These are phyloP conservation scores for Microcos paniculata DNA, from an alignment of 345 rosid species.

Conservation along the genomic window DNA sequence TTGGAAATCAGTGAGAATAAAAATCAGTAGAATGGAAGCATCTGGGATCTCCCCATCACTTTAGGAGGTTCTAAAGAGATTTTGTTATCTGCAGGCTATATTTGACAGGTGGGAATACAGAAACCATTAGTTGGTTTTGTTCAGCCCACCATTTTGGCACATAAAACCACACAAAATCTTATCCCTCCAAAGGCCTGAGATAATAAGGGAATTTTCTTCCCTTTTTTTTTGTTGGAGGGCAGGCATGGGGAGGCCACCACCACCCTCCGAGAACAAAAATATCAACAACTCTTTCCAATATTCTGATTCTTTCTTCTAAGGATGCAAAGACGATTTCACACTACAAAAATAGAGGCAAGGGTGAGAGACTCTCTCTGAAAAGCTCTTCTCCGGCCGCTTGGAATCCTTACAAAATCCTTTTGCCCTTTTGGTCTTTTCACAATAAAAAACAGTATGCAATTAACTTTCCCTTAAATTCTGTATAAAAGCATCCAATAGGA, in stretches of 20 bases:
- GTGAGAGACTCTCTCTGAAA: constrained; percentile 12
- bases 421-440: not conserved
- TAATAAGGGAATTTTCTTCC: constrained; percentile 24
- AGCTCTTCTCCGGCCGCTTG: constrained; percentile 16
- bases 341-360: not conserved
- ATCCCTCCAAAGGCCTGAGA: constrained; percentile 11
- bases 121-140: constrained; percentile 10
- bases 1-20: no score
- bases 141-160: constrained; percentile 3
- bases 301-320: constrained; percentile 35
- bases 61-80: constrained; percentile 10
- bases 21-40: constrained; percentile 10
- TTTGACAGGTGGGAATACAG: constrained; percentile 14
- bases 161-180: constrained; percentile 9
- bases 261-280: not conserved
- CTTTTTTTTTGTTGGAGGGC: no score
- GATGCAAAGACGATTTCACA: constrained; percentile 34
- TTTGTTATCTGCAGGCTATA: not conserved
- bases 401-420: constrained; percentile 27
- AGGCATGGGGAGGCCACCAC: constrained; percentile 9
- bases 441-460: no score
- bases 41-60: constrained; percentile 18
- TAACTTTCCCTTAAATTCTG: constrained; percentile 4
- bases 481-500: constrained; percentile 15
- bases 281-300: constrained; percentile 12